Evolutionary conservation across 805 yeast species (phyloP).

Genomic region (Candida tammaniensis): DNA sequence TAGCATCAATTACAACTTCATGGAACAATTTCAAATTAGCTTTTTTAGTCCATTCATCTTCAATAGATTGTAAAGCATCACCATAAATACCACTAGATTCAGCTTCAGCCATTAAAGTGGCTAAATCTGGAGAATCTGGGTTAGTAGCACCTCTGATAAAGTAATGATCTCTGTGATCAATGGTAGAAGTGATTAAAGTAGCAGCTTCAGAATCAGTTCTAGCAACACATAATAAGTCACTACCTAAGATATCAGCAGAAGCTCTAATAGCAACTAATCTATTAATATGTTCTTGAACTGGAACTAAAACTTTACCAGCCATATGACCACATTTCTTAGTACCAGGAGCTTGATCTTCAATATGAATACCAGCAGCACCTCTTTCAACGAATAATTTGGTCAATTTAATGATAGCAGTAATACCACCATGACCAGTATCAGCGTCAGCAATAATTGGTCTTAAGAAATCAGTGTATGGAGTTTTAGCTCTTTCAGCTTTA

Average conservation of each 20-base stretch:
- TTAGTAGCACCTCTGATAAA: slow-evolving; percentile 89
- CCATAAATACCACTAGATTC: slow-evolving; percentile 74
- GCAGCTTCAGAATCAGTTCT: slow-evolving; percentile 99
- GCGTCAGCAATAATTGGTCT: slow-evolving; percentile 97
- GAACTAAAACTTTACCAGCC: slow-evolving; percentile 98
- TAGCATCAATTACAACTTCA: slow-evolving; percentile 86
- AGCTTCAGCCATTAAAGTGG: slow-evolving; percentile 77
- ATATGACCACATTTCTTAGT: slow-evolving; percentile 98
- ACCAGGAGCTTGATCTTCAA: slow-evolving; percentile 99
- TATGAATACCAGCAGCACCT: slow-evolving; percentile 98
- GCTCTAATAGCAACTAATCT: slow-evolving; percentile 92
- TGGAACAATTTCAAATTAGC: slow-evolving; percentile 88
- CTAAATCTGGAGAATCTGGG: slow-evolving; percentile 71
- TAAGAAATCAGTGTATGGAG: slow-evolving; percentile 78
- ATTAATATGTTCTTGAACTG: slow-evolving; percentile 96
- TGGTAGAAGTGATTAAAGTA: slow-evolving; percentile 87
- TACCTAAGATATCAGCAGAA: slow-evolving; percentile 89
- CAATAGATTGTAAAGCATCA: slow-evolving; percentile 65
- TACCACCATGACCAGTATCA: slow-evolving; percentile 99
- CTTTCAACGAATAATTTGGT: slow-evolving; percentile 95
- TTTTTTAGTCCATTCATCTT: slow-evolving; percentile 73
- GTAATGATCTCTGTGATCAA: slow-evolving; percentile 92
- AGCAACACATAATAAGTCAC: slow-evolving; percentile 84
- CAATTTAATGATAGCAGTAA: slow-evolving; percentile 92
- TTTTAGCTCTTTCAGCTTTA: slow-evolving; percentile 62